Evolutionary conservation across 2,329 filamentous ascomycete species (phyloP), one percentile per base, ranked within the genome.

Genomic region (Tolypocladium ovalisporum): DNA sequence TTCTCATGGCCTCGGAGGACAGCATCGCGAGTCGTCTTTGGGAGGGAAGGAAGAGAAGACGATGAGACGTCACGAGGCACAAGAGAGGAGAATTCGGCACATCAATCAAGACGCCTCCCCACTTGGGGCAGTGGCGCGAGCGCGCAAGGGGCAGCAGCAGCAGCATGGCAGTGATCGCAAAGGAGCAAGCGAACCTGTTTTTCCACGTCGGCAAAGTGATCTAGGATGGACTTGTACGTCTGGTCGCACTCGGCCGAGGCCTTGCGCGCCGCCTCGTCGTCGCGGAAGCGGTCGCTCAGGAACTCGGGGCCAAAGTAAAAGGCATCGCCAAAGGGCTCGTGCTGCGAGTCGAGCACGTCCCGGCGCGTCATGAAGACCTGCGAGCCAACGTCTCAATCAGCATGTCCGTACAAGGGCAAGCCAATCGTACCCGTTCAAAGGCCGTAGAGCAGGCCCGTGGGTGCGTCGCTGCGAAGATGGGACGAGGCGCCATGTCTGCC

Each of bases 361-460:
- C 83, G 83, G 64, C 90, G 88, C 65, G 92, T 96, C 93, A 97
- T 97, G 73, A 99, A 97, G 63, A 97, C 92, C 89, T 94, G 64
- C 27, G 10, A 37, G n/a, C 37, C 27, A 34, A 44, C 29, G 40
- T 39, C 52, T 37, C 17, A 39, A 54, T 37, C 52, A 39, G 36
- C 19, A 24, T 27, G 49, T 32, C 44, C 19, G 17, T 34, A 27
- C 37, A 22, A 52, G 54, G 39, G 27, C 17, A 56, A 44, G 9
- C 52, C 57, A 39, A 59, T 75, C 80, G 68, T 79, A 95, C 93
- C 73, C 93, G 82, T 79, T 99, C 94, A 76, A 97, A 99, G 35
- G 94, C 94, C 54, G 94, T 97, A 58, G 92, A 97, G 78, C 92
- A 97, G 62, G 93, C 90, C 73, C 94, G 82, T 39, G 94, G 94